Evolutionary conservation across 2,329 filamentous ascomycete species (phyloP), one percentile per base, ranked within the genome.

Genomic region (Colletotrichum siamense): DNA sequence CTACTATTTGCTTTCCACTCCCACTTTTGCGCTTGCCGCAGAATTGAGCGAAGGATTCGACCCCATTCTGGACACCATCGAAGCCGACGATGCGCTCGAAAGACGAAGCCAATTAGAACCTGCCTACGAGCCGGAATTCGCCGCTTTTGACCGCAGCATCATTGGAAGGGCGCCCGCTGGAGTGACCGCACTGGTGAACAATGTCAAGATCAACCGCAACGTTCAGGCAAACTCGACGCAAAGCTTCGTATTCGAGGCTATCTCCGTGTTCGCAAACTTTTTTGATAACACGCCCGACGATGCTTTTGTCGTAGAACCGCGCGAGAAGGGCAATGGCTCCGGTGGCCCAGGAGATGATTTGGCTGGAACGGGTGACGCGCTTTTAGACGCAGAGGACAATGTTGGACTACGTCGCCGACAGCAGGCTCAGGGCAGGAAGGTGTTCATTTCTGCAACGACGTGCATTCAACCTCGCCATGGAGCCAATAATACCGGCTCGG

Each of bases 381-480:
- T 73, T 15, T 49, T 63, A 3, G 78, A 80, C 8, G 78, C 71
- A 36, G 79, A 78, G 34, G 70, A 69, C 34, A n/a, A 44, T 24
- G 62, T 30, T 24, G 74, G 65, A 65, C 49, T 82, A 34, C 70
- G 55, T 30, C 80, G 78, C 28, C 80, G 83, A 69, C 79, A 82
- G 73, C 78, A 82, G 73, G 32, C 71, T 12, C 78, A 84, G 28
- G 84, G 84, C 18, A 88, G 85, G 57, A 91, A 86, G 3, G 87
- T 99, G 5, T 98, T 94, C 83, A 89, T 99, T 70, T 96, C 96
- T 3, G 92, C 96, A 59, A 99, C 96, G 79, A 96, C 95, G 1
- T 99, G 97, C 84, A 85, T 91, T 30, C 95, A 98, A 80, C 97
- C 96, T 15, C 82, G 85, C 24, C 87, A 89, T 55, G 91, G 85